Conservation (phyloP, 108 stramenopile genomes). For the Cyclostephanos invisitatus region DNA sequence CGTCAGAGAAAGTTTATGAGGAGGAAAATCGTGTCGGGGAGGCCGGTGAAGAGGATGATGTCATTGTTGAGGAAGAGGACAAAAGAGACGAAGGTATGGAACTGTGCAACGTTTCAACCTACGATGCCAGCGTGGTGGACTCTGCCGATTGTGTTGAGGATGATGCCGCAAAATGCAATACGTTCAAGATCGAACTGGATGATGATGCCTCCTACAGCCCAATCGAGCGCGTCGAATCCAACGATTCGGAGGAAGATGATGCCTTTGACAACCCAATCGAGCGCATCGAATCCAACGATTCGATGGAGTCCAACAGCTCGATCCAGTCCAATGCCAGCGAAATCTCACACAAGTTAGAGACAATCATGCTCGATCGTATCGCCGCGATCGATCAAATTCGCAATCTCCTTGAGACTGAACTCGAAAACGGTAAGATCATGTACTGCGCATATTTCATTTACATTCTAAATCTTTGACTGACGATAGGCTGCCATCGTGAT, state of each 20-base stretch:
- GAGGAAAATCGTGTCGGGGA: neutral
- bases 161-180: neutral
- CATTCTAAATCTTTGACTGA: neutral
- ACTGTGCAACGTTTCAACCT: neutral
- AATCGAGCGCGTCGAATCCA: neutral
- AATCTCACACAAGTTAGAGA: neutral
- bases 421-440: neutral
- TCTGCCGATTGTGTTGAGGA: neutral
- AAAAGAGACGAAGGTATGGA: neutral
- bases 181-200: neutral
- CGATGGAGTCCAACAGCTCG: neutral
- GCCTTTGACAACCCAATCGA: neutral
- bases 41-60: neutral
- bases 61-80: neutral
- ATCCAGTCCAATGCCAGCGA: neutral
- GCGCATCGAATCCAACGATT: neutral
- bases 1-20: neutral
- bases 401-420: constrained; percentile 7
- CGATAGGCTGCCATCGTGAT: neutral
- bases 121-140: neutral
- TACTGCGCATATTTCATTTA: neutral
- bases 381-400: constrained; percentile 9
- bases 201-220: neutral
- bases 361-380: constrained; percentile 8
- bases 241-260: neutral